Evolutionary conservation across 768 basidiomycete species (phyloP), one percentile per base, ranked within the genome.

Genomic region (Amanita fuliginea): DNA sequence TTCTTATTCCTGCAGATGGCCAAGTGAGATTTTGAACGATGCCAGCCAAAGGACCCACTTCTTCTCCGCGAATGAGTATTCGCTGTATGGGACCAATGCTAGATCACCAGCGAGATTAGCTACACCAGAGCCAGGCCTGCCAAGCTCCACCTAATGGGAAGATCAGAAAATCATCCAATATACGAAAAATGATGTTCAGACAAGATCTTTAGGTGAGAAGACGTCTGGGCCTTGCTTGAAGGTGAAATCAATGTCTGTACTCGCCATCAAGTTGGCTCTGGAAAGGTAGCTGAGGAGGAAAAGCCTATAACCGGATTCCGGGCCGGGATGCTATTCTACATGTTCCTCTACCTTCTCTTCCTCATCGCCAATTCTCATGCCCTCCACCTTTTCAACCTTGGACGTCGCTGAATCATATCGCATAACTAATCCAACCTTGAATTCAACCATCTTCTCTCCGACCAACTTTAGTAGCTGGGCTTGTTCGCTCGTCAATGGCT

Each of bases 401-500:
- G 80, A 86, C 28, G 72, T 80, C 51, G 67, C 70, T 42, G 81
- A 75, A 55, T 83, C 80, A 87, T 88, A 92, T 51, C 82, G 69
- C 37, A 80, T 76, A 48, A 78, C 73, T 51, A 90, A 64, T n/a
- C 71, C 74, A 19, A 91, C 80, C 53, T 78, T 73, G 65, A 94
- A 94, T 42, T 73, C 75, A 2, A 92, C 92, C 86, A 94, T 86
- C 67, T 80, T 83, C 59, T 92, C 78, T 9, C 90, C 91, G 36
- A 92, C 78, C 53, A 98, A 72, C 72, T 98, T 97, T 54, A 99
- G 69, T 41, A 98, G 68, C 65, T 97, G 89, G 22, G 93, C 83
- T 69, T 97, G 88, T 66, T 98, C 94, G 47, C 77, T 64, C 3
- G 86, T 84, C 54, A 99, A 69, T 47, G 67, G 67, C 56, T 90